phyloP scores from a whole-genome alignment of 2,329 filamentous ascomycete species.

The Acrocalymma vagum region DNA sequence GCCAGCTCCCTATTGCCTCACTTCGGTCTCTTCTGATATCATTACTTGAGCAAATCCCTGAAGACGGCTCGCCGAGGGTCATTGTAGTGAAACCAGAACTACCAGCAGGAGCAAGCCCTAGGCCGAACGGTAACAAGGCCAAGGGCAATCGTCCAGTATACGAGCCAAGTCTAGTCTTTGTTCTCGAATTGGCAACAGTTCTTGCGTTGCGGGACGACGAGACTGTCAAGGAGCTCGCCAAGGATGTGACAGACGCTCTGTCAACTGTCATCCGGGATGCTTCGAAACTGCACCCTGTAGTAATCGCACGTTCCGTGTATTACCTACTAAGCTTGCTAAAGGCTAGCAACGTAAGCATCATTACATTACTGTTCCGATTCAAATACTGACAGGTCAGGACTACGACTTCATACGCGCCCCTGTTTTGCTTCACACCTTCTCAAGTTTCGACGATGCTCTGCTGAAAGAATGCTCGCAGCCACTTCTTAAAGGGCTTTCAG shows the following conservation, averaged over 20 bases:
- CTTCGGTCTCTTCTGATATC: conserved; percentile 73
- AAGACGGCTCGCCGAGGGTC: conserved; percentile 80
- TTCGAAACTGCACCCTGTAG: conserved; percentile 79
- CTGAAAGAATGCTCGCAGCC: conserved; percentile 79
- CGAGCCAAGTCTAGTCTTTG: conserved; percentile 85
- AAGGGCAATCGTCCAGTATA: conserved; percentile 71
- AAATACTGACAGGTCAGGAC: conserved; percentile 62
- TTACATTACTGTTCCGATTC: background rate
- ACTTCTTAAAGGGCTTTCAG: conserved; percentile 79
- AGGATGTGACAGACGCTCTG: conserved; percentile 80
- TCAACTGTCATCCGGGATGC: conserved; percentile 84
- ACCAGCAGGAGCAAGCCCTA: conserved; percentile 68
- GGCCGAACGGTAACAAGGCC: conserved; percentile 67
- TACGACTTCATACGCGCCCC: conserved; percentile 92
- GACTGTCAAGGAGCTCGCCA: conserved; percentile 77
- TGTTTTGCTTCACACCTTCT: conserved; percentile 89
- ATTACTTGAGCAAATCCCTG: conserved; percentile 84
- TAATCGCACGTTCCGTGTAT: conserved; percentile 83
- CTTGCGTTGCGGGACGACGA: conserved; percentile 79
- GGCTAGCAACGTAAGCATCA: conserved; percentile 79
- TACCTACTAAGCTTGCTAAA: conserved; percentile 85
- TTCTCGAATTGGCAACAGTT: conserved; percentile 89
- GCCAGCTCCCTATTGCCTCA: conserved; percentile 67
- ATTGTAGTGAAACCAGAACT: conserved; percentile 92
- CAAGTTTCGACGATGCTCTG: conserved; percentile 80